Evolutionary conservation across 176 grass and related monocot genomes (phyloP).

Genomic region (Rhynchospora breviuscula): DNA sequence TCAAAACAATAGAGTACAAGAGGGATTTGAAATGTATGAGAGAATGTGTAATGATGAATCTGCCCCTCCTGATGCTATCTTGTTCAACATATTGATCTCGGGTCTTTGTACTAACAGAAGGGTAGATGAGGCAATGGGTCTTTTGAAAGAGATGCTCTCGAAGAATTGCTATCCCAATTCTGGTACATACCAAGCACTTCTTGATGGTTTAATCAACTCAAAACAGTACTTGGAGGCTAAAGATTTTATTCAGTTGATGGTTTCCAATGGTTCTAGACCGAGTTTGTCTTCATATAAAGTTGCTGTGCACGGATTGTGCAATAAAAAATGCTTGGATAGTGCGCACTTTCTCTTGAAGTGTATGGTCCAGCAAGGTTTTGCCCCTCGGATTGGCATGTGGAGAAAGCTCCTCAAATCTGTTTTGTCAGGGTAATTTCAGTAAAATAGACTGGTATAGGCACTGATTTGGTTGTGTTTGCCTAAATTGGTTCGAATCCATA

Average conservation of each 20-base stretch:
- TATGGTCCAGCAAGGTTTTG: constrained; percentile 75
- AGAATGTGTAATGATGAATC: constrained; percentile 43
- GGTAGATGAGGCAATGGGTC: constrained; percentile 37
- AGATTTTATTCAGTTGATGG: constrained; percentile 49
- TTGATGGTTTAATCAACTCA: constrained; percentile 56
- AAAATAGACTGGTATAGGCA: background rate
- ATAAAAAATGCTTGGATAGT: constrained; percentile 40
- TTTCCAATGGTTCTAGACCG: constrained; percentile 43
- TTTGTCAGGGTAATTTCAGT: background rate
- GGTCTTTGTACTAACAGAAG: constrained; percentile 61
- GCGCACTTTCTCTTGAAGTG: constrained; percentile 55
- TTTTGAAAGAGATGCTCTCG: constrained; percentile 51
- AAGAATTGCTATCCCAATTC: constrained; percentile 63
- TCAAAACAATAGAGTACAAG: constrained; percentile 29
- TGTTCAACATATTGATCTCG: constrained; percentile 80
- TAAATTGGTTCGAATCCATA: background rate
- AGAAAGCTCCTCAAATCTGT: constrained; percentile 45
- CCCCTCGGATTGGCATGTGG: constrained; percentile 77
- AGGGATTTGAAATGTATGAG: constrained; percentile 55
- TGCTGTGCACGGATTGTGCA: constrained; percentile 71
- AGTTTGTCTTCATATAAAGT: constrained; percentile 77
- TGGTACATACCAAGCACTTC: constrained; percentile 75
- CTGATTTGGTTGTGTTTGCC: background rate
- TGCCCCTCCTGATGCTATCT: constrained; percentile 50
- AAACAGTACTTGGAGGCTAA: constrained; percentile 50